Base-by-base conservation (phyloP, 441 rosid genomes). In the Arabidopsis hybrid region DNA sequence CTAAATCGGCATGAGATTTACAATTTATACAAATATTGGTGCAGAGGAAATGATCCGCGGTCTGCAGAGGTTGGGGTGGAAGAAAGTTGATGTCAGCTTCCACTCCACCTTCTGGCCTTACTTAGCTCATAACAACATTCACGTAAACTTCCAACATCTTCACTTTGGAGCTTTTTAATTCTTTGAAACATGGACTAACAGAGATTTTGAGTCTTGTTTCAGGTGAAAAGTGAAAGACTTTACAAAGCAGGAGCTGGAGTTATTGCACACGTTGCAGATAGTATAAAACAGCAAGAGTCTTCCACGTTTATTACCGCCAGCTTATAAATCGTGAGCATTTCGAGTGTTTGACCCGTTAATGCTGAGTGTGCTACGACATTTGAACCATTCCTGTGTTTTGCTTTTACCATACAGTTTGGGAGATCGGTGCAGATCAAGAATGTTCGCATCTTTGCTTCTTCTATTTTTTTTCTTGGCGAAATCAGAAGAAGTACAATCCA, bases 121-220 rank as follows among this genome's bases (percentile, higher is more conserved):
- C 83, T 87, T 92, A 66, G 98, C 98, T n/a, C 97, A 94, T 67
- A 92, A 94, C 80, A 91, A 94, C 78, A 89, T 92, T 39, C 96
- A 92, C n/a, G 98, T 91, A 83, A 69, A 6, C 57, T 52, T 29
- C 18, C 6, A 26, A 14, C 68, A 14, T 58, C 40, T 16, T 59
- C 53, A 31, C 71, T 31, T 57, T 35, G 7, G 53, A 62, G 29
- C 43, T 47, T 32, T 12, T 60, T 11, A 35, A 31, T 5, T 36
- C 9, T 9, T 61, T 65, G 21, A 34, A 29, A 63, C 57, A 64
- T 38, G 35, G 5, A 52, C 36, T 45, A 56, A 62, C 40, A 53
- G 43, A 32, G 38, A 6, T 2, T 50, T 16, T 4, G 16, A 21
- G 26, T 21, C 26, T 52, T 60, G 14, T 57, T 5, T 39, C 87